Evolutionary conservation across 768 basidiomycete species (phyloP), one percentile per base, ranked within the genome.

Genomic region (Coprinopsis strossmayeri): DNA sequence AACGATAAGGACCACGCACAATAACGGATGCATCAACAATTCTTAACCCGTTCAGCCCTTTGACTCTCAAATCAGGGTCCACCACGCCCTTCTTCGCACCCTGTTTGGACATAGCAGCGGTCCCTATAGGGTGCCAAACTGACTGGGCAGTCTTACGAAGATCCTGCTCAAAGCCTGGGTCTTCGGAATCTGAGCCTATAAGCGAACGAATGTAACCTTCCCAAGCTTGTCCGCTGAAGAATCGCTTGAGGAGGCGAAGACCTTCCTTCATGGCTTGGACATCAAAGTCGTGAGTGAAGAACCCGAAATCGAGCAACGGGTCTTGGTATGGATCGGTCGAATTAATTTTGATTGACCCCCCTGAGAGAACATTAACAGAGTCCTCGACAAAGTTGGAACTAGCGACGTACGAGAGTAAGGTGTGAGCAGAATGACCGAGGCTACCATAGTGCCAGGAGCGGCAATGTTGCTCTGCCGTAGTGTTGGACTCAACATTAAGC

Each of bases 1-100:
- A n/a, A n/a, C n/a, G n/a, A n/a, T n/a, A n/a, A n/a, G n/a, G n/a
- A n/a, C n/a, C n/a, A n/a, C 60, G 53, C 38, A 61, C 60, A 23
- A 63, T 49, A 21, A 62, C 55, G n/a, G 60, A 61, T 25, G 55
- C 60, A 53, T 65, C 64, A 12, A 64, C 57, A 26, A 64, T 52
- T 20, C 64, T 53, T 17, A 65, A 51, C 3, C 59, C 58, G 2
- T 48, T 43, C 5, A 61, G 46, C 2, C 62, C 61, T 50, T 65
- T 64, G 3, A 64, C 63, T 34, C 30, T 53, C 20, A 65, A 51
- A 45, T 64, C 57, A 1, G 61, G 62, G 49, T 64, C 56, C 7
- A 62, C 58, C 21, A 65, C 64, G 17, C 63, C 64, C n/a, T 48
- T 38, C 15, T 45, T 32, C 1, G 57, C 55, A 9, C 52, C 55